Percentiles rank a stretch among this genome's conserved stretches.
phyloP scores from a whole-genome alignment of 352 stramenopile genomes.

The Pythium brassicae region DNA sequence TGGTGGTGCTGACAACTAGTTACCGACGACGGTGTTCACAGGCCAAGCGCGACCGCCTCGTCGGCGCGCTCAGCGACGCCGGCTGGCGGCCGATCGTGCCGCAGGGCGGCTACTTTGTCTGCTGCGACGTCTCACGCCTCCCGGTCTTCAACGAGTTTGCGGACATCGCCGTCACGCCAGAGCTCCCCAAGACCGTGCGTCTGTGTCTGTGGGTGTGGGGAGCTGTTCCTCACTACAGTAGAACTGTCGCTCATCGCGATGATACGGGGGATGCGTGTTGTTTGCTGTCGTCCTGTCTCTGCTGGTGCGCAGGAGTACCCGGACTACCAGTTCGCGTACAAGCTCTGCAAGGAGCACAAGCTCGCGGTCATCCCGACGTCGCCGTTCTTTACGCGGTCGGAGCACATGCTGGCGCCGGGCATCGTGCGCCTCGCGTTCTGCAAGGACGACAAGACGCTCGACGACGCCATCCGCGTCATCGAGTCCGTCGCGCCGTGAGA shows the following conservation, averaged over 20 bases:
- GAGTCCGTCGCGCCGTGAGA: conserved; percentile 27
- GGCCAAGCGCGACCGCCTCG: conserved; percentile 85
- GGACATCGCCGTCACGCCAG: conserved; percentile 38
- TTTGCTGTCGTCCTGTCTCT: not conserved
- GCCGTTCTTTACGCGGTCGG: conserved; percentile 88
- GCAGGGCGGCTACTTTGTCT: conserved; percentile 95
- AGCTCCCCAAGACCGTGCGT: conserved; percentile 57
- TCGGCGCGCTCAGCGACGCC: conserved; percentile 65
- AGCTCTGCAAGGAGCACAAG: conserved; percentile 88
- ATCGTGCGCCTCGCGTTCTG: conserved; percentile 94
- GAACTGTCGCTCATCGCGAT: no score
- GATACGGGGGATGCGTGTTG: no score
- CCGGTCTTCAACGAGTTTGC: conserved; percentile 72
- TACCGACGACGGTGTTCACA: conserved; percentile 12
- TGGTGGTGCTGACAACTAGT: not conserved
- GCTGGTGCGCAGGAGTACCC: conserved; percentile 50
- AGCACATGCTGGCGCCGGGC: conserved; percentile 72
- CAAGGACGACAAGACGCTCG: conserved; percentile 94
- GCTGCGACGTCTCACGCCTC: conserved; percentile 71
- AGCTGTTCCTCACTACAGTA: no score
- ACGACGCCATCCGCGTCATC: conserved; percentile 82
- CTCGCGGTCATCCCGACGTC: conserved; percentile 93
- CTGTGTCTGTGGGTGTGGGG: not conserved
- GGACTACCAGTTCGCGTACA: conserved; percentile 87
- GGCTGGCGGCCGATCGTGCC: conserved; percentile 90